These are phyloP conservation scores for Barnettozyma sucrosica DNA, from an alignment of 805 yeast genomes.

Conservation along the genomic window DNA sequence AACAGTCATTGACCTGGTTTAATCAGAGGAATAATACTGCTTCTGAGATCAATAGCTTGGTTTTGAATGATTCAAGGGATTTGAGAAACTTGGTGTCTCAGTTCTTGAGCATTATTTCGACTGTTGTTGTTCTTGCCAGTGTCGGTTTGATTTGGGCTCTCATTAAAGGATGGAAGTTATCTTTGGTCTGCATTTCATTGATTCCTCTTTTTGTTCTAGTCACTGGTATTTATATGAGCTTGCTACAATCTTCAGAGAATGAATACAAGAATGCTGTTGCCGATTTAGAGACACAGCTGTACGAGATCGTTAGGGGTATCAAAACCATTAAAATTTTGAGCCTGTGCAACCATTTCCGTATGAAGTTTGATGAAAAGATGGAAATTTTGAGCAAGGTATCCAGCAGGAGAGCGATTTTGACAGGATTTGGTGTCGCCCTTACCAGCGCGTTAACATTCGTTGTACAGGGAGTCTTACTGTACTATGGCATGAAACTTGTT, in stretches of 20 bases:
- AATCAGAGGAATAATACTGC: slow-evolving; percentile 33
- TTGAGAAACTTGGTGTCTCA: slow-evolving; percentile 59
- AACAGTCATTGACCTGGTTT: slow-evolving; percentile 52
- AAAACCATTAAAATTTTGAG: slow-evolving; percentile 58
- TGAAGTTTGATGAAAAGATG: slow-evolving; percentile 31
- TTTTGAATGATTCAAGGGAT: slow-evolving; percentile 81
- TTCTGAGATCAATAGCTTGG: slow-evolving; percentile 54
- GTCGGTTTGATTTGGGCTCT: slow-evolving; percentile 77
- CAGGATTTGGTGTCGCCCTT: slow-evolving; percentile 65
- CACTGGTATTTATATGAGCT: slow-evolving; percentile 45
- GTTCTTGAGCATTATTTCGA: slow-evolving; percentile 48
- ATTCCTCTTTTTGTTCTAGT: slow-evolving; percentile 55
- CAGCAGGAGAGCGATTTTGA: slow-evolving; percentile 43
- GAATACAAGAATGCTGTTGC: slow-evolving; percentile 53
- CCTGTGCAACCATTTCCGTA: slow-evolving; percentile 42
- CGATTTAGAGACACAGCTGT: slow-evolving; percentile 42
- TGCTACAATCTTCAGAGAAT: slow-evolving; percentile 52
- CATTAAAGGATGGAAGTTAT: slow-evolving; percentile 76
- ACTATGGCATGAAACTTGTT: slow-evolving; percentile 74
- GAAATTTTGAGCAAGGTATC: slow-evolving; percentile 36
- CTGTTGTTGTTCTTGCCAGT: slow-evolving; percentile 46
- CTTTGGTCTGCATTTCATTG: slow-evolving; percentile 75
- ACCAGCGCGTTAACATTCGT: slow-evolving; percentile 47
- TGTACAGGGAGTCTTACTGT: slow-evolving; percentile 70
- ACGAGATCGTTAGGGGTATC: slow-evolving; percentile 52